Evolutionary conservation across 352 stramenopile genomes (phyloP).

Genomic region (Pseudoperonospora humuli): DNA sequence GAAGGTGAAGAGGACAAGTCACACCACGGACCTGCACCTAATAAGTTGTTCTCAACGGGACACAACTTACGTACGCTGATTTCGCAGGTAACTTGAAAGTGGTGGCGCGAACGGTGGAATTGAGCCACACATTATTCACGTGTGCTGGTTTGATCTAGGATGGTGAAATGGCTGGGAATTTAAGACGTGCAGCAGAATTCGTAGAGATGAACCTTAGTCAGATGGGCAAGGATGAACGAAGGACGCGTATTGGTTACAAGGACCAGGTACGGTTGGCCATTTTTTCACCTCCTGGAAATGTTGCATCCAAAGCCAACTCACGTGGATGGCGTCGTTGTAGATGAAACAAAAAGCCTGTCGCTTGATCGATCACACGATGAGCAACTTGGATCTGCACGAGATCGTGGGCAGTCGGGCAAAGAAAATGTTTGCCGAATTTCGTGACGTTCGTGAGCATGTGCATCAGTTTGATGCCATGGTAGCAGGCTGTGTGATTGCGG

Average conservation of each 20-base stretch:
- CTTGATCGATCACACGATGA: slow-evolving; percentile 88
- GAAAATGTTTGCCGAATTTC: slow-evolving; percentile 95
- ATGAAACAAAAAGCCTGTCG: slow-evolving; percentile 91
- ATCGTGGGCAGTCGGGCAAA: slow-evolving; percentile 92
- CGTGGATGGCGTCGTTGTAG: slow-evolving; percentile 33
- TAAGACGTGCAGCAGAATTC: slow-evolving; percentile 81
- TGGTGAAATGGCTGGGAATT: slow-evolving; percentile 79
- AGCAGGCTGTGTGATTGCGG: slow-evolving; percentile 80
- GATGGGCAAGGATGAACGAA: slow-evolving; percentile 94
- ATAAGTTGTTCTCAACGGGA: slow-evolving; percentile 92
- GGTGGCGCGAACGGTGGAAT: slow-evolving; percentile 2
- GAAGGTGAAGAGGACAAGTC: slow-evolving; percentile 95
- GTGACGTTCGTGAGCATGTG: slow-evolving; percentile 92
- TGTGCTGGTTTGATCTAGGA: slow-evolving; percentile 41
- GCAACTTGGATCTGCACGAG: slow-evolving; percentile 92
- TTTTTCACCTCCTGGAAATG: background rate
- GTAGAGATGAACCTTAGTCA: slow-evolving; percentile 96
- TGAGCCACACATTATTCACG: slow-evolving; percentile 12
- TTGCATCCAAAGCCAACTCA: slow-evolving; percentile 16
- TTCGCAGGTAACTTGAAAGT: slow-evolving; percentile 51
- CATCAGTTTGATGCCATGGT: slow-evolving; percentile 92
- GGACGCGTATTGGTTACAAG: slow-evolving; percentile 95
- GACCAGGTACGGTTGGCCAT: slow-evolving; percentile 81
- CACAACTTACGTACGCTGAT: slow-evolving; percentile 95
- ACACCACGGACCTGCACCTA: slow-evolving; percentile 91